phyloP scores from a whole-genome alignment of 208 protist genomes.

The Angomonas deanei region DNA sequence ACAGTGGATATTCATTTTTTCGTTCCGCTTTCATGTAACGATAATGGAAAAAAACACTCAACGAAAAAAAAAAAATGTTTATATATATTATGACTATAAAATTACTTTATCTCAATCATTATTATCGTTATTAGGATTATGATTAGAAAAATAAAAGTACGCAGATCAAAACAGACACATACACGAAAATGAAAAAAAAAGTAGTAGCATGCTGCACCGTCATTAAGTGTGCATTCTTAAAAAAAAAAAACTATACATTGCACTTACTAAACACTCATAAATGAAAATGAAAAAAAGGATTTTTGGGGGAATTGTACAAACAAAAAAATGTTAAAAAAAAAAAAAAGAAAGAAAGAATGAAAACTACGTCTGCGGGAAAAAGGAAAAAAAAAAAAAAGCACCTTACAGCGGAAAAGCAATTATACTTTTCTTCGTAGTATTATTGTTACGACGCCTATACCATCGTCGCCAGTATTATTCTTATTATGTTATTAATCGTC shows the following conservation, averaged over 20 bases:
- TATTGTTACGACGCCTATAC: too few species aligned
- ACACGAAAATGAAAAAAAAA: not conserved
- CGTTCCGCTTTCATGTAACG: not conserved
- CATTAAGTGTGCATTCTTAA: not conserved
- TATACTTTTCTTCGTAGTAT: too few species aligned
- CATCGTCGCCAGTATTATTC: too few species aligned
- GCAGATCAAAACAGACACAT: not conserved
- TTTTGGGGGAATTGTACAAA: not conserved
- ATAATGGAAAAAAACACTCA: too few species aligned
- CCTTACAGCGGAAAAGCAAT: not conserved
- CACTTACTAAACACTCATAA: constrained; percentile 3
- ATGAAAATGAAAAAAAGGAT: constrained; percentile 17
- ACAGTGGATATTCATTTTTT: not conserved
- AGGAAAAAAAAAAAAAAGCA: constrained; percentile 7
- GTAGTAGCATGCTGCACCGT: not conserved
- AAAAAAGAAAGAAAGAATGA: constrained; percentile 7
- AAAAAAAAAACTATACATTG: not conserved
- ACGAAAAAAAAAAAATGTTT: too few species aligned
- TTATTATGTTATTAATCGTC: not conserved
- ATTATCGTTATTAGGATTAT: not conserved
- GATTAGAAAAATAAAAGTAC: not conserved
- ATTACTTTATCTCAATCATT: not conserved
- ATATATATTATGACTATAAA: too few species aligned
- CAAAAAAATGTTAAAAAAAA: not conserved
- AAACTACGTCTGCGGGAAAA: not conserved